Percentiles rank a stretch among this genome's conserved stretches.
phyloP scores from a whole-genome alignment of 192 early-diverging fungal species.

The Coemansia umbellata region DNA sequence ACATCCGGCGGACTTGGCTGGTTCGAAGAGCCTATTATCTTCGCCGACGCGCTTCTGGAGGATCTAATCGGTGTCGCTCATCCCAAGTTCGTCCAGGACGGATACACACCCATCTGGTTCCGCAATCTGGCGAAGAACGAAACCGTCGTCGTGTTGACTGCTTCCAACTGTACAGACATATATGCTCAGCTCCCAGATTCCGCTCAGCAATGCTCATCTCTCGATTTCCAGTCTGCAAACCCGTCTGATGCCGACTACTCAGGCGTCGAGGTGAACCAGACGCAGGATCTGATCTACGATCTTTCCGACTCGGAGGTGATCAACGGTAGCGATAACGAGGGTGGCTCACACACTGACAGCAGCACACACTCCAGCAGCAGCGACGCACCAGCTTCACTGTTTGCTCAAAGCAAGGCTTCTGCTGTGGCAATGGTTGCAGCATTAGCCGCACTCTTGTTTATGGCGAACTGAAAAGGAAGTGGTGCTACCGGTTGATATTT shows the following conservation, averaged over 20 bases:
- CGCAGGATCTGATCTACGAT: constrained; percentile 41
- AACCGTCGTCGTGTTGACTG: constrained; percentile 45
- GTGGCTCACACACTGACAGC: too few relatives aligned
- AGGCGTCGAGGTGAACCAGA: constrained; percentile 38
- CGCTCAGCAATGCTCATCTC: constrained; percentile 21
- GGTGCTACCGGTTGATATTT: too few relatives aligned
- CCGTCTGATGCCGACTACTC: constrained; percentile 29
- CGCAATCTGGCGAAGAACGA: constrained; percentile 64
- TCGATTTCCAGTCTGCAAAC: constrained; percentile 42
- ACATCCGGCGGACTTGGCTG: constrained; percentile 62
- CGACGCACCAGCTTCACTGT: too few relatives aligned
- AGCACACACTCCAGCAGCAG: too few relatives aligned
- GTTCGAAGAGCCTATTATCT: constrained; percentile 64
- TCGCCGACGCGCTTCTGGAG: constrained; percentile 66
- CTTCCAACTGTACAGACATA: constrained; percentile 55
- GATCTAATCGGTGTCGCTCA: constrained; percentile 66
- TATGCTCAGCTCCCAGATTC: constrained; percentile 32
- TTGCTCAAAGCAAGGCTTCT: too few relatives aligned
- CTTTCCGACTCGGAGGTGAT: constrained; percentile 37
- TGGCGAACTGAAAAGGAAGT: too few relatives aligned
- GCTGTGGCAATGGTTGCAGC: too few relatives aligned
- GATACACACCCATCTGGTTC: constrained; percentile 60
- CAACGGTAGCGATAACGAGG: constrained; percentile 8
- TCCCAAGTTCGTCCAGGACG: constrained; percentile 50
- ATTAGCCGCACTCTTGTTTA: too few relatives aligned